Base-by-base conservation (phyloP, 371 early-diverging fungal species). In the Apophysomyces elegans region DNA sequence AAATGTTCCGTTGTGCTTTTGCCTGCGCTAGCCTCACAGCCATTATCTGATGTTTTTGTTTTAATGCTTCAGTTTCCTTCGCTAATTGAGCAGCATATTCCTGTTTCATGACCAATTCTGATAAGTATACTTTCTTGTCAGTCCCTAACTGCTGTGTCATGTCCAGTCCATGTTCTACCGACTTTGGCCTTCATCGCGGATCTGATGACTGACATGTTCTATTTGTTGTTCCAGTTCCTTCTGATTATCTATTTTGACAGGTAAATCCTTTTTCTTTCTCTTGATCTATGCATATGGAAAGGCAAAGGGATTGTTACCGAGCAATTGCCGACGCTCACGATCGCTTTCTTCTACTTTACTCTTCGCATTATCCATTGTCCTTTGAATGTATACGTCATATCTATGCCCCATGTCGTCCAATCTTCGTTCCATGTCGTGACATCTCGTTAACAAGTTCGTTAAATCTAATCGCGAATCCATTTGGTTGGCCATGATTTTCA, bases 121-220 rank as follows among this genome's bases (percentile, higher is more conserved):
- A 21, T 1, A 50, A 50, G 4, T 7, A 50, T 4, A 5, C 1
- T 50, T 8, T 21, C 21, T 5, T 6, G n/a, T 16, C 16, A 9
- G 21, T 47, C 16, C 54, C 16, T 9, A 9, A 9, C 7, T 50
- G 16, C 21, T 21, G n/a, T 26, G 1, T 8, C 41, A 26, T 41
- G 41, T 41, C 41, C 11, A 26, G 32, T 26, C 32, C 32, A 26
- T 26, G 32, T 26, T 18, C 21, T 21, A 50, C 54, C 16, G 8
- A 50, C 54, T 50, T 5, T 50, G 54, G 16, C 54, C 54, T 21
- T 50, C 54, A 5, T 50, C 35, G 11, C 54, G n/a, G 21, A 50
- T 50, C 21, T 50, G 8, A 8, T 50, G n/a, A 4, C 21, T 50
- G 54, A 50, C 21, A 50, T 6, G n/a, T 21, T 50, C 54, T n/a